These are phyloP conservation scores for Rhizopogon vinicolor DNA, from an alignment of 768 basidiomycete genomes.

Conservation along the genomic window DNA sequence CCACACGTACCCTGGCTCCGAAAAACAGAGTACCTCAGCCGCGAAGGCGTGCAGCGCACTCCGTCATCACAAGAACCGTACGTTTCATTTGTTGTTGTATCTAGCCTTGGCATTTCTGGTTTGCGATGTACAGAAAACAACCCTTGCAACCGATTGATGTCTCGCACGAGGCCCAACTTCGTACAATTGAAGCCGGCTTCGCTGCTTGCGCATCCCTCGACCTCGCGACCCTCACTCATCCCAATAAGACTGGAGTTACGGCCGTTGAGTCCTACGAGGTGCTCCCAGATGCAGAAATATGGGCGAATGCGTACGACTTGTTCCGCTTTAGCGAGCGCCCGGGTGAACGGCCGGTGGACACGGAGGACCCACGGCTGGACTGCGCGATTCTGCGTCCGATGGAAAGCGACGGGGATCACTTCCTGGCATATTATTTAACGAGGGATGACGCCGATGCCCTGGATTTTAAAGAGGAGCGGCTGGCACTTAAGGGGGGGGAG, in stretches of 20 bases:
- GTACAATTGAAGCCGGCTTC: conserved; percentile 78
- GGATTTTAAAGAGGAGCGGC: conserved; percentile 57
- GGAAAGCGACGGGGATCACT: conserved; percentile 86
- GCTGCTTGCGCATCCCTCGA: conserved; percentile 50
- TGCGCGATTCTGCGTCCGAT: conserved; percentile 85
- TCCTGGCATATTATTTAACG: conserved; percentile 82
- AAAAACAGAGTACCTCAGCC: conserved; percentile 85
- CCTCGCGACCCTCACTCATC: conserved; percentile 61
- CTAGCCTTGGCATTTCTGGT: neutral
- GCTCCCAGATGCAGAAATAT: conserved; percentile 80
- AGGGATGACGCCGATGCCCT: conserved; percentile 68
- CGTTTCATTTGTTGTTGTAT: conserved; percentile 15
- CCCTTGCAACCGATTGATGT: conserved; percentile 55
- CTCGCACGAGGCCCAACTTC: conserved; percentile 68
- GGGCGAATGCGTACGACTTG: conserved; percentile 87
- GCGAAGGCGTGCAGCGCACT: conserved; percentile 47
- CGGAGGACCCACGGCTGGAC: conserved; percentile 75
- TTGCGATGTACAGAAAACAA: conserved; percentile 39
- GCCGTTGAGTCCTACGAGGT: conserved; percentile 82
- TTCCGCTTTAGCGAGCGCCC: conserved; percentile 85
- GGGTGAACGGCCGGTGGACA: conserved; percentile 68
- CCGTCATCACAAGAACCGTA: conserved; percentile 51
- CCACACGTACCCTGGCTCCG: conserved; percentile 86
- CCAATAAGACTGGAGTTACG: conserved; percentile 68
- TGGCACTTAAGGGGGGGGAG: conserved; percentile 43